Percentiles rank a stretch among this genome's conserved stretches.
Conservation (phyloP, 345 rosid species). For the Erysimum cheiranthoides region DNA sequence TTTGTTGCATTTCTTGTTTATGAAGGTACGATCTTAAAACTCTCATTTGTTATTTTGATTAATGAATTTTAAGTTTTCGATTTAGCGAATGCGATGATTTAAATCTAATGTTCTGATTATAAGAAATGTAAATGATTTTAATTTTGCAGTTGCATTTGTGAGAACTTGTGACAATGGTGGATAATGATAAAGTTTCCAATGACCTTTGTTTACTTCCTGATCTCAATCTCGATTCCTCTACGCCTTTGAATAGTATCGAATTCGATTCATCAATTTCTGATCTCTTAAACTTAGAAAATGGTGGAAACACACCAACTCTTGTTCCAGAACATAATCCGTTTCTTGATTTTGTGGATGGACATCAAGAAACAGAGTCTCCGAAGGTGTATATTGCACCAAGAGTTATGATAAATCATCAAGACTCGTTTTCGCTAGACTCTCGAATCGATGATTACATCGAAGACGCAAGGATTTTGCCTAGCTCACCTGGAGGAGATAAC, state of each 20-base stretch:
- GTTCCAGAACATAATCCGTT: slow-evolving; percentile 35
- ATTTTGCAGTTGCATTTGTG: slow-evolving; percentile 19
- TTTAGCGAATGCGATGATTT: not conserved
- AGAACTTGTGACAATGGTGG: slow-evolving; percentile 22
- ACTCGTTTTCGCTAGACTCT: slow-evolving; percentile 39
- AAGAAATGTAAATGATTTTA: not conserved
- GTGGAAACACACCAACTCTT: slow-evolving; percentile 20
- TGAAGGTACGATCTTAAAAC: slow-evolving; percentile 34
- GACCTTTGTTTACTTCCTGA: slow-evolving; percentile 33
- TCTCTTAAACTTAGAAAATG: slow-evolving; percentile 38
- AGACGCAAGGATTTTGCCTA: slow-evolving; percentile 38
- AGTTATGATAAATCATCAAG: slow-evolving; percentile 31
- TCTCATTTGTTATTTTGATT: not conserved
- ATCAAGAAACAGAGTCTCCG: slow-evolving; percentile 20
- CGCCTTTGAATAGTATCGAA: slow-evolving; percentile 18
- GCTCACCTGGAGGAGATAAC: slow-evolving; percentile 26
- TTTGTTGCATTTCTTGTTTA: not conserved
- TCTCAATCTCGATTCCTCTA: slow-evolving; percentile 7
- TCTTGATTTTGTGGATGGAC: slow-evolving; percentile 8
- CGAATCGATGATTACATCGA: slow-evolving; percentile 24
- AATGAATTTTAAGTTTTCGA: not conserved
- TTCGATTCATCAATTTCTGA: slow-evolving; percentile 37
- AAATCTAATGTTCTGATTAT: not conserved
- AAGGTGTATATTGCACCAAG: slow-evolving; percentile 44
- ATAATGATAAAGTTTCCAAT: slow-evolving; percentile 38